phyloP scores from a whole-genome alignment of 371 early-diverging fungal genomes.

The Nosema muscidifuracis region DNA sequence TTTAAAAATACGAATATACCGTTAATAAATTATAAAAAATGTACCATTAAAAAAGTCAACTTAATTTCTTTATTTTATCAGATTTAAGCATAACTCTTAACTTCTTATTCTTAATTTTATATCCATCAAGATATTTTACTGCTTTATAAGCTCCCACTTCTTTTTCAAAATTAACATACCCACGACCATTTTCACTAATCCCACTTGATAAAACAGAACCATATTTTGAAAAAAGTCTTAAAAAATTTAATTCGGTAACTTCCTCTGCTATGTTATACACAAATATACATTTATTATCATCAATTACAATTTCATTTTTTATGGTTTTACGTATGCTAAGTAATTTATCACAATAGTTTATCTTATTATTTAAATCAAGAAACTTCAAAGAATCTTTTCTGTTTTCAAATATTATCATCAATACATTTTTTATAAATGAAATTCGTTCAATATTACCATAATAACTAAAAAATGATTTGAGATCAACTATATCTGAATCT shows the following conservation, averaged over 20 bases:
- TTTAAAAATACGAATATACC: too few species aligned
- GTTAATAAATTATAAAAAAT: too few species aligned
- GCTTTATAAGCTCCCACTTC: slow-evolving; percentile 38
- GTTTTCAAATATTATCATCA: slow-evolving; percentile 16
- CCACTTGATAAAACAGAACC: slow-evolving; percentile 19
- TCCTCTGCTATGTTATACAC: slow-evolving; percentile 28
- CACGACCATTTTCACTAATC: slow-evolving; percentile 18
- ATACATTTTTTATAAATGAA: not conserved
- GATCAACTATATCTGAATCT: slow-evolving; percentile 9
- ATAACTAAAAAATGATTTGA: slow-evolving; percentile 23
- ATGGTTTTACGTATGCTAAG: not conserved
- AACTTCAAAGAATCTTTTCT: slow-evolving; percentile 18
- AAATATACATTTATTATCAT: slow-evolving; percentile 12
- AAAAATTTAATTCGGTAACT: slow-evolving; percentile 22
- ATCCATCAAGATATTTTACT: slow-evolving; percentile 30
- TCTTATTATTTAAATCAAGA: slow-evolving; percentile 21
- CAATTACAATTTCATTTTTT: not conserved
- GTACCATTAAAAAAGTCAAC: too few species aligned
- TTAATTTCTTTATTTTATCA: too few species aligned
- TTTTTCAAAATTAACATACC: slow-evolving; percentile 37
- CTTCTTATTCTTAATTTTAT: slow-evolving; percentile 24
- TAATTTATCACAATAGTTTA: not conserved
- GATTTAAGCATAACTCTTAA: slow-evolving; percentile 26
- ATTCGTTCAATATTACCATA: slow-evolving; percentile 17
- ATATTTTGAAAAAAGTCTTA: slow-evolving; percentile 28